Evolutionary conservation across 2,329 filamentous ascomycete genomes (phyloP).

Genomic region (Colletotrichum brevisporum): DNA sequence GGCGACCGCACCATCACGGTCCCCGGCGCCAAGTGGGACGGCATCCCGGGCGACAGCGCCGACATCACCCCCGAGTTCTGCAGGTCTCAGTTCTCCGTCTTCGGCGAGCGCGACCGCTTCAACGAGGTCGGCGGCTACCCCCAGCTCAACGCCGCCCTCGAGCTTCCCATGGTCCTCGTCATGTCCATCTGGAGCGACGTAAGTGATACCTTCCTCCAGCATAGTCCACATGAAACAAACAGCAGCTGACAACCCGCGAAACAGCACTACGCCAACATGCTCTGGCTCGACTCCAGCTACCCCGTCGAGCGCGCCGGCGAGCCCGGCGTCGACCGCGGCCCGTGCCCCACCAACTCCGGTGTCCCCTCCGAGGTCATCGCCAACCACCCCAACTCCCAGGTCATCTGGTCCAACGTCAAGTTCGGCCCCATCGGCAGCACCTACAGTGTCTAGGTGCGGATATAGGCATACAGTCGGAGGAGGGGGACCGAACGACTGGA

Average conservation of each 20-base stretch:
- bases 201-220: conserved; percentile 3
- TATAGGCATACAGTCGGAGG: neutral
- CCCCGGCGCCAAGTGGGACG: conserved; percentile 43
- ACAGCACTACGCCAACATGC: conserved; percentile 71
- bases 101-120: conserved; percentile 67
- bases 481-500: neutral
- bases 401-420: conserved; percentile 65
- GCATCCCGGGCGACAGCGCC: conserved; percentile 71
- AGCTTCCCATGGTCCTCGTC: conserved; percentile 72
- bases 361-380: conserved; percentile 59
- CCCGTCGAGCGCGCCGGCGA: conserved; percentile 51
- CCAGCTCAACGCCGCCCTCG: conserved; percentile 66
- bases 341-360: conserved; percentile 60
- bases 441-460: conserved; percentile 10
- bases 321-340: conserved; percentile 61
- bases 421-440: conserved; percentile 63
- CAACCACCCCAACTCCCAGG: conserved; percentile 54
- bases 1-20: conserved; percentile 33
- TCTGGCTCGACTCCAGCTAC: conserved; percentile 74
- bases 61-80: conserved; percentile 69
- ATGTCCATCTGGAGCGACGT: conserved; percentile 73
- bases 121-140: conserved; percentile 65
- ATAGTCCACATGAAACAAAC: neutral
- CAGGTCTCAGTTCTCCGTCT: conserved; percentile 65
- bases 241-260: neutral